Conservation (phyloP, 2,329 filamentous ascomycete species). For the Colletotrichum navitas region DNA sequence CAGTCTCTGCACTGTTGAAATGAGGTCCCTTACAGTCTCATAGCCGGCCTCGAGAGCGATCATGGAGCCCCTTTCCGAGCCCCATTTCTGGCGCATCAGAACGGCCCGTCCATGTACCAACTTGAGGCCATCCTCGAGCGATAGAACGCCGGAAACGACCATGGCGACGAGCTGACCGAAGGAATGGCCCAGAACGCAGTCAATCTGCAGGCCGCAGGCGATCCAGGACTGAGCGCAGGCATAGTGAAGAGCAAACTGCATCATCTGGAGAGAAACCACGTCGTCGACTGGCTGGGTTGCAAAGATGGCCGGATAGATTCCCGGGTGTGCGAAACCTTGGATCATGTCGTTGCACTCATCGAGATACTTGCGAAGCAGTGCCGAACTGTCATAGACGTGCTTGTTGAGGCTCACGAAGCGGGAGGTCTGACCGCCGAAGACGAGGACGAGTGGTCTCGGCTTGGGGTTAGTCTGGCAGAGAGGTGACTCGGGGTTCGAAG, state of each 20-base stretch:
- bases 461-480: too few relatives aligned
- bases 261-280: not conserved
- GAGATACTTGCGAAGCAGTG: not conserved
- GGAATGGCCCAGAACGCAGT: not conserved
- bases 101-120: not conserved
- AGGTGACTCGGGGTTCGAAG: too few relatives aligned
- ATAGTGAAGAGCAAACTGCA: slow-evolving; percentile 8
- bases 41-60: too few relatives aligned
- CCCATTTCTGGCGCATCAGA: slow-evolving; percentile 2
- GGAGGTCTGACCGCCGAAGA: slow-evolving; percentile 30
- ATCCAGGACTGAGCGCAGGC: slow-evolving; percentile 1
- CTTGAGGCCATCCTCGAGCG: not conserved
- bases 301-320: not conserved
- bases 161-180: slow-evolving; percentile 7
- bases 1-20: too few relatives aligned
- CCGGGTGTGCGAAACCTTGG: not conserved
- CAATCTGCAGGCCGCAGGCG: not conserved
- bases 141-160: not conserved
- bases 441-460: slow-evolving; percentile 1
- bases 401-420: slow-evolving; percentile 1
- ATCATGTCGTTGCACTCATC: not conserved
- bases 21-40: too few relatives aligned
- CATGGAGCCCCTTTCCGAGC: not conserved
- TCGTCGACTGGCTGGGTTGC: not conserved
- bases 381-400: slow-evolving; percentile 10